Evolutionary conservation across 176 grass and related monocot genomes (phyloP).

Genomic region (Urochloa ruziziensis): DNA sequence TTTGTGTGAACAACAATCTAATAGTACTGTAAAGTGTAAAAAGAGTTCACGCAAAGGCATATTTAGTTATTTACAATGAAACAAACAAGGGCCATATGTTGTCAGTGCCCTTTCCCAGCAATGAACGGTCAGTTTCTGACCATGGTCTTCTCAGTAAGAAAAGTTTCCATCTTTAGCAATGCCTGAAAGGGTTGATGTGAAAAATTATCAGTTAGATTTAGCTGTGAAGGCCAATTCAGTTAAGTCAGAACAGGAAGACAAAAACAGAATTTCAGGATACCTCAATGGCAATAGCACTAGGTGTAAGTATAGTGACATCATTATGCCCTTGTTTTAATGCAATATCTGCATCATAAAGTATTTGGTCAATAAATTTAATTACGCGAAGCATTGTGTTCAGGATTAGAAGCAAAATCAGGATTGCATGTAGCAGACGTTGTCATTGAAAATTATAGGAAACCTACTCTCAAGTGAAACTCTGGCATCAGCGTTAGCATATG

Average conservation of each 20-base stretch:
- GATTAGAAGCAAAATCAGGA: neutral
- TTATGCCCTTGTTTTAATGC: conserved; percentile 70
- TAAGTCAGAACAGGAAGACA: neutral
- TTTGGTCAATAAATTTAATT: neutral
- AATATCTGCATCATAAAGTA: conserved; percentile 57
- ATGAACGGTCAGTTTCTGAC: conserved; percentile 50
- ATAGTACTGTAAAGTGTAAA: conserved; percentile 18
- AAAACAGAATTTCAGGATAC: conserved; percentile 46
- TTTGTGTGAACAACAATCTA: conserved; percentile 12
- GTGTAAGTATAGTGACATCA: conserved; percentile 71
- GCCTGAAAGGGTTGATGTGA: conserved; percentile 48
- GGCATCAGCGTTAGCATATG: conserved; percentile 87
- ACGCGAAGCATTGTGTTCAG: neutral
- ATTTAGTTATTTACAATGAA: conserved; percentile 29
- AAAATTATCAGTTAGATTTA: conserved; percentile 10
- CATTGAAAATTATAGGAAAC: conserved; percentile 15
- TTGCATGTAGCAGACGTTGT: neutral
- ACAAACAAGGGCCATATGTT: conserved; percentile 6
- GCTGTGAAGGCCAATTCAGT: conserved; percentile 4
- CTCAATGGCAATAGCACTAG: conserved; percentile 83
- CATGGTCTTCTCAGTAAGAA: conserved; percentile 59
- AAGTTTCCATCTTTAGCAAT: conserved; percentile 64
- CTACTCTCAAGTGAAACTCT: conserved; percentile 88
- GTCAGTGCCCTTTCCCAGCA: neutral
- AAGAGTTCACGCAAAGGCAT: conserved; percentile 26